Conservation (phyloP, 768 basidiomycete species). For the Rhodosporidiobolus odoratus region DNA sequence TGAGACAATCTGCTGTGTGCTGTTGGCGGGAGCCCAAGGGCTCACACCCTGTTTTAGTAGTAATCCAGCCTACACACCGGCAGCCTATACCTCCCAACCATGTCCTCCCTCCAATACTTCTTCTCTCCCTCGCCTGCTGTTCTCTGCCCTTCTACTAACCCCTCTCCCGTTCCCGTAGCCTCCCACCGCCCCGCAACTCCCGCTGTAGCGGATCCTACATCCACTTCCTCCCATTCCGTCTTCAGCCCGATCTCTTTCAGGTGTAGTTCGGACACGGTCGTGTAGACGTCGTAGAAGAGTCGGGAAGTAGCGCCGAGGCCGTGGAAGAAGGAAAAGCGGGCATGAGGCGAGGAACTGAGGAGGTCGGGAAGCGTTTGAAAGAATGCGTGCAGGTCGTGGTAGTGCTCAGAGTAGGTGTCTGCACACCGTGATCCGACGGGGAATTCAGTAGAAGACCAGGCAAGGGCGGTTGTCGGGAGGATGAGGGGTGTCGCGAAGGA, state of each 20-base stretch:
- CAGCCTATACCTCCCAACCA: slow-evolving; percentile 32
- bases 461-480: background rate
- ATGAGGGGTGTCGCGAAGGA: background rate
- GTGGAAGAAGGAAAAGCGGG: slow-evolving; percentile 83
- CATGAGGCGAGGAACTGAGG: slow-evolving; percentile 52
- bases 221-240: slow-evolving; percentile 75
- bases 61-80: slow-evolving; percentile 30
- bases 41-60: too few species aligned
- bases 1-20: too few species aligned
- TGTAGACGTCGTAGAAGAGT: slow-evolving; percentile 72
- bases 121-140: background rate
- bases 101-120: slow-evolving; percentile 35
- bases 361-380: slow-evolving; percentile 75
- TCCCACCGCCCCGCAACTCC: slow-evolving; percentile 36
- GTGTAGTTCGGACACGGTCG: slow-evolving; percentile 73
- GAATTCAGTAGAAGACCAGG: background rate
- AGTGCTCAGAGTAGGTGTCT: slow-evolving; percentile 42
- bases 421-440: too few species aligned
- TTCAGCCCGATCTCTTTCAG: slow-evolving; percentile 73
- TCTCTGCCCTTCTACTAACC: background rate
- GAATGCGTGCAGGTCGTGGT: slow-evolving; percentile 64
- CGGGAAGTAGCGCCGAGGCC: slow-evolving; percentile 89
- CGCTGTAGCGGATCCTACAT: slow-evolving; percentile 77
- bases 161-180: background rate
- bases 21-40: too few species aligned